phyloP scores from a whole-genome alignment of 2,329 filamentous ascomycete genomes.

The Colletotrichum echinochloae region DNA sequence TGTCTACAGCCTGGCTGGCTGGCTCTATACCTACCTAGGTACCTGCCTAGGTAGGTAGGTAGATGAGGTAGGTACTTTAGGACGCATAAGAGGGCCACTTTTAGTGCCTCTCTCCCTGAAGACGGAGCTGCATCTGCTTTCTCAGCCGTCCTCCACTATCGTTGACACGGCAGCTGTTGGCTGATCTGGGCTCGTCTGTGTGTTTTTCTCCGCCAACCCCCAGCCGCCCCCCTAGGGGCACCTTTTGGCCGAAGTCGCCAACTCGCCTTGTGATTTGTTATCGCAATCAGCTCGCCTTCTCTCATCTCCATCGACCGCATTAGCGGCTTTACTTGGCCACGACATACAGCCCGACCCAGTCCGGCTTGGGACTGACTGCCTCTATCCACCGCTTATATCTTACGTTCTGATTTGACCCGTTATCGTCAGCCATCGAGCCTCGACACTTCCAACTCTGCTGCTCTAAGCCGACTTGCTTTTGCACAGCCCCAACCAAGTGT shows the following conservation, averaged over 20 bases:
- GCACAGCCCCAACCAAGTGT: conserved; percentile 36
- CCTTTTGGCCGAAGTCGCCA: conserved; percentile 3
- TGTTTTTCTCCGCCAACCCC: not conserved
- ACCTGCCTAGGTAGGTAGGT: no score
- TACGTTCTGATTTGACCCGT: not conserved
- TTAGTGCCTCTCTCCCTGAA: not conserved
- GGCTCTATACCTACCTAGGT: not conserved
- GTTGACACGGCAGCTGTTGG: not conserved
- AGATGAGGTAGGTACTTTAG: not conserved
- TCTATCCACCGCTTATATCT: not conserved
- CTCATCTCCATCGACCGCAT: not conserved
- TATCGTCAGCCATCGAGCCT: not conserved
- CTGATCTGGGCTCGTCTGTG: not conserved
- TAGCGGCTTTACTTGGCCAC: not conserved
- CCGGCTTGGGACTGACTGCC: not conserved
- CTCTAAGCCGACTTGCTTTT: conserved; percentile 21
- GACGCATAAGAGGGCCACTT: not conserved
- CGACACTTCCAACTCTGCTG: not conserved
- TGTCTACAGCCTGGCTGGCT: no score
- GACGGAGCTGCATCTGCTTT: no score
- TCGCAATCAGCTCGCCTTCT: not conserved
- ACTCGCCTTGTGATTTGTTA: not conserved
- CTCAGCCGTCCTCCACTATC: no score
- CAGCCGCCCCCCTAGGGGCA: not conserved
- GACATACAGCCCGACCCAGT: not conserved